Base-by-base conservation (phyloP, 2,329 filamentous ascomycete species). In the Colletotrichum endophyticum region DNA sequence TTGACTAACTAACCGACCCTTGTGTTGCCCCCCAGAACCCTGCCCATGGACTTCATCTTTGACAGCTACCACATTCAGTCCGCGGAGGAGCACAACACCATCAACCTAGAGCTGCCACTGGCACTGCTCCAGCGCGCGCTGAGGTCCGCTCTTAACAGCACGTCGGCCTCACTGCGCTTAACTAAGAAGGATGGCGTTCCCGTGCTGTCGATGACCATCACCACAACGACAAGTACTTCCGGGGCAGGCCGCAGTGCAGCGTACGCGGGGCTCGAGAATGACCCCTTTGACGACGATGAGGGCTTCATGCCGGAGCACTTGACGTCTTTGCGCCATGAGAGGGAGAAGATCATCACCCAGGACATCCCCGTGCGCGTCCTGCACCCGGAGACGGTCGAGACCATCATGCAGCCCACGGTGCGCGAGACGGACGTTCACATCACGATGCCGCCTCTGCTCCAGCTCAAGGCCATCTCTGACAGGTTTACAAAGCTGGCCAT, bases 41-140 rank as follows among this genome's bases (percentile, higher is more conserved):
- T 93, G 30, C 86, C 88, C 28, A 91, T 95, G 90, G 95, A 98
- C 82, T 93, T 95, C 80, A 95, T 99, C 81, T 99, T 99, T 84
- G 91, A 96, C 83, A 89, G 90, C 79, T 98, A 98, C 87, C 92
- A 92, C 70, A 93, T 99, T 79, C 94, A 98, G 84, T 98, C 96
- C 66, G 95, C 95, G 67, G 94, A 96, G 64, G 88, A 88, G 53
- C 89, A 92, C 84, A 98, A 98, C 85, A 95, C 96, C 70, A 98
- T 99, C 86, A 98, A 99, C 86, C 93, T 99, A 78, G 97, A 99
- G 86, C 92, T 99, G 2, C 96, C 97, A 30, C 92, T 99, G n/a
- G 91, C 92, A 16, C 94, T 95, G 3, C 92, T 99, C 27, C 95
- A 97, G 81, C 94, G 96, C 76, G 97, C 97, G n/a, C 92, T 99